A percentile compares a stretch with the other conserved stretches of the same genome.
Evolutionary conservation across 2,329 filamentous ascomycete genomes (phyloP).

Genomic region (Beauveria caledonica): DNA sequence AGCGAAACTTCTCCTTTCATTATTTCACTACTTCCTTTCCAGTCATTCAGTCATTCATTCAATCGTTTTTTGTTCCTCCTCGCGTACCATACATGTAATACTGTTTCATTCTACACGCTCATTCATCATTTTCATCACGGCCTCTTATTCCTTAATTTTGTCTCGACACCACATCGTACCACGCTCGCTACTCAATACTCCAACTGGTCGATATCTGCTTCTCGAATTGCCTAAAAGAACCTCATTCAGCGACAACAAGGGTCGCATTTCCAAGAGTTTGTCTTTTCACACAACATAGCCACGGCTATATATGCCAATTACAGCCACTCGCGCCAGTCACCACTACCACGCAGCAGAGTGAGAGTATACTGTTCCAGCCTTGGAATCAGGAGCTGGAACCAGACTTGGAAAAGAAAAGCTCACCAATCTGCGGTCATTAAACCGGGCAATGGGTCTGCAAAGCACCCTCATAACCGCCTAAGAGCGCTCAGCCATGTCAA

Average conservation of each 20-base stretch:
- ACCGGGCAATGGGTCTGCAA: neutral
- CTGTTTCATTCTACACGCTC: neutral
- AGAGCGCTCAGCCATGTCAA: slow-evolving; percentile 10
- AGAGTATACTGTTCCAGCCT: neutral
- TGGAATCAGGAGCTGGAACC: neutral
- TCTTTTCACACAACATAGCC: neutral
- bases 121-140: slow-evolving; percentile 12
- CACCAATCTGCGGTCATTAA: neutral
- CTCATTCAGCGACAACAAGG: neutral
- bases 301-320: no score
- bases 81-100: neutral
- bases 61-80: neutral
- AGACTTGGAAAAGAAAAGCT: neutral
- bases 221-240: no score
- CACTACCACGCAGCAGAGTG: neutral
- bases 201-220: neutral
- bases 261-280: neutral
- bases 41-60: slow-evolving; percentile 8
- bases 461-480: neutral
- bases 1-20: neutral
- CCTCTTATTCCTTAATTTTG: slow-evolving; percentile 9
- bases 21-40: slow-evolving; percentile 12
- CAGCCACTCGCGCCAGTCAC: neutral
- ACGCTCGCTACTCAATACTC: neutral
- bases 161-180: neutral